Evolutionary conservation across 768 basidiomycete genomes (phyloP).

Genomic region (Hypsizygus marmoreus): DNA sequence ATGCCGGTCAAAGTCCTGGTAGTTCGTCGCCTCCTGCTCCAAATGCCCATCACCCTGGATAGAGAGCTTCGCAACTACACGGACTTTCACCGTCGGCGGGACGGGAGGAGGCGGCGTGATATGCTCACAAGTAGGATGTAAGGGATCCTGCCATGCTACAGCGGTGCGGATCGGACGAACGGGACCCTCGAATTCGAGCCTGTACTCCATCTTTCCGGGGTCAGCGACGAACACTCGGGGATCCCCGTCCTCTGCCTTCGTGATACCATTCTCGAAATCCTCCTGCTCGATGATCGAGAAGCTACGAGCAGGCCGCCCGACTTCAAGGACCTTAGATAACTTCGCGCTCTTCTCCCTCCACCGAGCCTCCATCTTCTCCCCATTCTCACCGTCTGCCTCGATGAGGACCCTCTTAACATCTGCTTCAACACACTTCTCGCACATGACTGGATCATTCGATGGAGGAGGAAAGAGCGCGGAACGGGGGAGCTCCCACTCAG

Average conservation of each 20-base stretch:
- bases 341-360: slow-evolving; percentile 18
- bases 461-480: slow-evolving; percentile 7
- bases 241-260: not conserved
- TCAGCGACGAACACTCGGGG: not conserved
- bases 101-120: slow-evolving; percentile 14
- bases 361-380: slow-evolving; percentile 12
- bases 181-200: slow-evolving; percentile 9
- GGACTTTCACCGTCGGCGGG: slow-evolving; percentile 39
- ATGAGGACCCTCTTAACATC: slow-evolving; percentile 23
- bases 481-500: slow-evolving; percentile 37
- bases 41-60: slow-evolving; percentile 38
- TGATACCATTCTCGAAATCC: not conserved
- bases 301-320: slow-evolving; percentile 2
- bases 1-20: slow-evolving; percentile 44
- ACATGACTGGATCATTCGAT: slow-evolving; percentile 25
- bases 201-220: no score
- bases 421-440: slow-evolving; percentile 37
- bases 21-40: slow-evolving; percentile 41
- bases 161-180: slow-evolving; percentile 20
- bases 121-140: slow-evolving; percentile 33
- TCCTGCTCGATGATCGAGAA: slow-evolving; percentile 4
- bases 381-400: slow-evolving; percentile 28
- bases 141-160: slow-evolving; percentile 32
- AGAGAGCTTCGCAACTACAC: slow-evolving; percentile 49
- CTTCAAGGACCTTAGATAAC: not conserved